These are phyloP conservation scores for Phylloporus sp. DNA, from an alignment of 768 basidiomycete species.

Conservation along the genomic window DNA sequence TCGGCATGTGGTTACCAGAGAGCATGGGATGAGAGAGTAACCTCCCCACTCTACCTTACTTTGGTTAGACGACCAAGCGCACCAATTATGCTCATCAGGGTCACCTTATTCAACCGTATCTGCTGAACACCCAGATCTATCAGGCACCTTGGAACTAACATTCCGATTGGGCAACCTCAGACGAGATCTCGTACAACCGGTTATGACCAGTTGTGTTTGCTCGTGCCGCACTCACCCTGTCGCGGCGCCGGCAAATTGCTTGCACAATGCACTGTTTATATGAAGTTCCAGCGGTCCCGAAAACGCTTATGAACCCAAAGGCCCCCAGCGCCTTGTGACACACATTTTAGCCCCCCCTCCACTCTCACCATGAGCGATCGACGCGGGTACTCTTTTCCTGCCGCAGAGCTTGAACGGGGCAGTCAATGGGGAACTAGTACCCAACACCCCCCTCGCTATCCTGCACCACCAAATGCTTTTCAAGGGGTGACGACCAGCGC, in stretches of 20 bases:
- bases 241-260: slow-evolving; percentile 30
- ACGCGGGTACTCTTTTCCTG: slow-evolving; percentile 27
- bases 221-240: slow-evolving; percentile 29
- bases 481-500: slow-evolving; percentile 12
- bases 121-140: slow-evolving; percentile 22
- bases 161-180: slow-evolving; percentile 25
- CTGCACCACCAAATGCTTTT: slow-evolving; percentile 19
- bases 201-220: slow-evolving; percentile 28
- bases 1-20: slow-evolving; percentile 13
- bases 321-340: slow-evolving; percentile 7
- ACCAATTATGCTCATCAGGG: slow-evolving; percentile 24
- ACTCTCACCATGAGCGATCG: slow-evolving; percentile 25
- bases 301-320: slow-evolving; percentile 33
- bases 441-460: slow-evolving; percentile 24
- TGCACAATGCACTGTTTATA: slow-evolving; percentile 25
- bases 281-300: slow-evolving; percentile 27
- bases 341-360: slow-evolving; percentile 7
- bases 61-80: slow-evolving; percentile 26
- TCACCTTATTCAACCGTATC: slow-evolving; percentile 15
- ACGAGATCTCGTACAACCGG: slow-evolving; percentile 26
- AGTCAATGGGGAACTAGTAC: slow-evolving; percentile 22
- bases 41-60: slow-evolving; percentile 22
- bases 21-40: slow-evolving; percentile 17
- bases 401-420: slow-evolving; percentile 13
- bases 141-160: slow-evolving; percentile 26